phyloP scores from a whole-genome alignment of 2,329 filamentous ascomycete species.

The Aureobasidium sp. region DNA sequence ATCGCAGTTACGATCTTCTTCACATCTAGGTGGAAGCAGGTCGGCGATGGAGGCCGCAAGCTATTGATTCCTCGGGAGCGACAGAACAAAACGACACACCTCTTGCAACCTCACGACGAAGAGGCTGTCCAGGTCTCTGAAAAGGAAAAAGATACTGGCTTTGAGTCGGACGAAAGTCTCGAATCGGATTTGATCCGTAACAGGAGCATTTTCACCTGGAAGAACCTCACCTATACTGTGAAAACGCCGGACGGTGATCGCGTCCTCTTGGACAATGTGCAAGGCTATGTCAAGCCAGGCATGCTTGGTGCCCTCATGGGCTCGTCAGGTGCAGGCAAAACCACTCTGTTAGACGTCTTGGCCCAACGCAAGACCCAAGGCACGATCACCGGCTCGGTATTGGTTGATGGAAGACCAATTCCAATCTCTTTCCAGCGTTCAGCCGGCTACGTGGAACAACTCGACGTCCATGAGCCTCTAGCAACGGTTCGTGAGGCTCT shows the following conservation, averaged over 20 bases:
- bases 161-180: background rate
- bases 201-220: slow-evolving; percentile 47
- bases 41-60: background rate
- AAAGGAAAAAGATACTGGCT: background rate
- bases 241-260: slow-evolving; percentile 40
- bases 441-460: slow-evolving; percentile 59
- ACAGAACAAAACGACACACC: background rate
- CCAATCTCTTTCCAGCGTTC: slow-evolving; percentile 56
- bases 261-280: slow-evolving; percentile 40
- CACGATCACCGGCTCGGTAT: slow-evolving; percentile 55
- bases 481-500: slow-evolving; percentile 58
- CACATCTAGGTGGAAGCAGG: background rate
- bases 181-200: background rate
- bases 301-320: slow-evolving; percentile 46
- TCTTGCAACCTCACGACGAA: background rate
- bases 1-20: background rate
- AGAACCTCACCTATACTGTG: slow-evolving; percentile 45
- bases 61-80: background rate
- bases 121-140: background rate
- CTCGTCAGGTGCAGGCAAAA: slow-evolving; percentile 71
- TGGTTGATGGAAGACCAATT: slow-evolving; percentile 51
- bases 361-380: slow-evolving; percentile 59
- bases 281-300: slow-evolving; percentile 44
- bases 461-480: slow-evolving; percentile 57
- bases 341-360: slow-evolving; percentile 73